Evolutionary conservation across 2,329 filamentous ascomycete genomes (phyloP).

Genomic region (Periconia sp.): DNA sequence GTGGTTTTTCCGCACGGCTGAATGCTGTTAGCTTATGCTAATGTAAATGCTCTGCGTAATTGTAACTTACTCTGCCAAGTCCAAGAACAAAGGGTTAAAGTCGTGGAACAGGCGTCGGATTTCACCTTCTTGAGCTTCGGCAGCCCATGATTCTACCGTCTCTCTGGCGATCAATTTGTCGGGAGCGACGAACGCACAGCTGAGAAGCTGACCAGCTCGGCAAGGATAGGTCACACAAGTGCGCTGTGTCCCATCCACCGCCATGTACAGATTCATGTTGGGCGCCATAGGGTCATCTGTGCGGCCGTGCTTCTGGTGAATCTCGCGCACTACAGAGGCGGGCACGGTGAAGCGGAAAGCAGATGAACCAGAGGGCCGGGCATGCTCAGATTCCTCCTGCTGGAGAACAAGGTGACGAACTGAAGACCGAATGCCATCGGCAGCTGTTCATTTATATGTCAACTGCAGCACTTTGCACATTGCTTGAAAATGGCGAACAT

Average conservation of each 20-base stretch:
- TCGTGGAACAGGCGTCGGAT: conserved; percentile 28
- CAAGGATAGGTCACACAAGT: conserved; percentile 6
- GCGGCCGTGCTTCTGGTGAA: conserved; percentile 4
- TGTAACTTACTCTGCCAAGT: too few relatives aligned
- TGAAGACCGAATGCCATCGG: conserved; percentile 7
- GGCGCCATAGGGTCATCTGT: conserved; percentile 5
- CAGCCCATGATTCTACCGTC: conserved; percentile 38
- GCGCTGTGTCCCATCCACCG: conserved; percentile 4
- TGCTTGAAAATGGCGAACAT: not conserved
- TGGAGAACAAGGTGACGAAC: conserved; percentile 6
- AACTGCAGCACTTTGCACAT: conserved; percentile 4
- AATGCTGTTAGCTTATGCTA: too few relatives aligned
- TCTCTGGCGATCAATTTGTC: conserved; percentile 7
- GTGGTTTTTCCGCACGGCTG: conserved; percentile 5
- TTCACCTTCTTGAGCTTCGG: conserved; percentile 39
- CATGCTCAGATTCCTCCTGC: conserved; percentile 6
- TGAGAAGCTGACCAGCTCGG: conserved; percentile 4
- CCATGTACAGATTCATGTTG: conserved; percentile 5
- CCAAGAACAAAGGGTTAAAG: conserved; percentile 31
- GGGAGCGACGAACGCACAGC: conserved; percentile 4
- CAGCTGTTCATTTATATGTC: conserved; percentile 6
- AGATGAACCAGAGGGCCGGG: conserved; percentile 5
- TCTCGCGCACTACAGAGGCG: conserved; percentile 2
- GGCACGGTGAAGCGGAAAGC: conserved; percentile 4
- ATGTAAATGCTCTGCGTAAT: too few relatives aligned